Conservation (phyloP, 495 filamentous ascomycete species). For the Wilcoxina mikolae region DNA sequence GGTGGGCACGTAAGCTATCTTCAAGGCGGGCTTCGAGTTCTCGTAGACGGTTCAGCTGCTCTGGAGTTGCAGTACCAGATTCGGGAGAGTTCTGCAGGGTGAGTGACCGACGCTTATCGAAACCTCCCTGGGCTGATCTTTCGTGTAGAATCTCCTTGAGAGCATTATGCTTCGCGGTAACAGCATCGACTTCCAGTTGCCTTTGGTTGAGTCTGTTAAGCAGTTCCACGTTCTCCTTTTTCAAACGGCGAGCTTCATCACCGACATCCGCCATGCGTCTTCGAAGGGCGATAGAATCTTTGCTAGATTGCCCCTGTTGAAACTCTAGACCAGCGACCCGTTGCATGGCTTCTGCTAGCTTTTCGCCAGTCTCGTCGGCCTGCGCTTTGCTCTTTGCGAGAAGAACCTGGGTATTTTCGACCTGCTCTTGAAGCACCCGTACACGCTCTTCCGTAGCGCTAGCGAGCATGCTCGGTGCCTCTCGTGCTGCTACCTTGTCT, state of each 20-base stretch:
- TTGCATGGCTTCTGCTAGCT: slow-evolving; percentile 81
- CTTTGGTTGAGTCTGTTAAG: slow-evolving; percentile 64
- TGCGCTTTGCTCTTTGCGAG: slow-evolving; percentile 77
- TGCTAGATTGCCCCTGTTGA: slow-evolving; percentile 90
- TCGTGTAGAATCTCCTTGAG: slow-evolving; percentile 86
- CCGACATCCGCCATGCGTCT: slow-evolving; percentile 73
- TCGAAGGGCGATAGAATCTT: slow-evolving; percentile 76
- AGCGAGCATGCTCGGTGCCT: slow-evolving; percentile 36
- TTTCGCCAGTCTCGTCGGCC: slow-evolving; percentile 77
- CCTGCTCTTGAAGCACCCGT: slow-evolving; percentile 58
- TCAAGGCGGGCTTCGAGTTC: slow-evolving; percentile 87
- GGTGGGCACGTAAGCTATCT: slow-evolving; percentile 59
- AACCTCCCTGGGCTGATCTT: slow-evolving; percentile 44
- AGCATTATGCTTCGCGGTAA: slow-evolving; percentile 77
- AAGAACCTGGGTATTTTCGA: slow-evolving; percentile 59
- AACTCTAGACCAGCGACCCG: slow-evolving; percentile 90
- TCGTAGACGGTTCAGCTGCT: slow-evolving; percentile 54
- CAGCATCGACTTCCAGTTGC: slow-evolving; percentile 75
- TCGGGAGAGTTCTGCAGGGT: slow-evolving; percentile 38
- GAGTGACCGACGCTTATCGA: slow-evolving; percentile 32
- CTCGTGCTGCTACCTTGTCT: slow-evolving; percentile 47
- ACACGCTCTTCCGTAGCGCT: slow-evolving; percentile 61
- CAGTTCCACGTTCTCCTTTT: slow-evolving; percentile 61
- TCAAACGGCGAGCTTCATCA: slow-evolving; percentile 61
- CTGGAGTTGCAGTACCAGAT: slow-evolving; percentile 64